These are phyloP conservation scores for Durotheca rogersii DNA, from an alignment of 495 filamentous ascomycete species.

Conservation along the genomic window DNA sequence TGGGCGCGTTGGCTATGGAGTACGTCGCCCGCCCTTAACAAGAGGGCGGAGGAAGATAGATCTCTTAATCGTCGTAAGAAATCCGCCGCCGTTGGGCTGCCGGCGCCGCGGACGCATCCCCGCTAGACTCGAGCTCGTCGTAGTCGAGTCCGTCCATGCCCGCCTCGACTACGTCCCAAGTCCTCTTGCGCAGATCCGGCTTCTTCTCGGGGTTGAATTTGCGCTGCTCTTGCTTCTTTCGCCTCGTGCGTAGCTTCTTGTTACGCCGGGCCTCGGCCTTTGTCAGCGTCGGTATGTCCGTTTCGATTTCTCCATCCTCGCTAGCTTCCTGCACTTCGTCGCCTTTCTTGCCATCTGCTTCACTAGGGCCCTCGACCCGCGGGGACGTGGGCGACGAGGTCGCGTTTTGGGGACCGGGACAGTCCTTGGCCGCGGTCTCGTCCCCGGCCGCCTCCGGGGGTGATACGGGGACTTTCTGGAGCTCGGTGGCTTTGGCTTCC, in stretches of 20 bases:
- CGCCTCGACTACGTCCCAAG: slow-evolving; percentile 57
- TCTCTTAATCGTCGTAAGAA: slow-evolving; percentile 51
- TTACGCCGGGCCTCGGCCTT: slow-evolving; percentile 34
- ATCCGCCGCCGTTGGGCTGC: slow-evolving; percentile 45
- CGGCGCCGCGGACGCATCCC: slow-evolving; percentile 22
- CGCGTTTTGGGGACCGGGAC: slow-evolving; percentile 3
- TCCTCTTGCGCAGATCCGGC: slow-evolving; percentile 57
- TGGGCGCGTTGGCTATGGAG: too few species aligned
- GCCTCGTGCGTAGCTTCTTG: slow-evolving; percentile 24
- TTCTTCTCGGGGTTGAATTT: slow-evolving; percentile 49
- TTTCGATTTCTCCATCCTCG: slow-evolving; percentile 37
- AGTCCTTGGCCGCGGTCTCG: background rate
- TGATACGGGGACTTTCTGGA: slow-evolving; percentile 8
- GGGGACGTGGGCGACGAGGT: background rate
- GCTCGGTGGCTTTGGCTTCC: slow-evolving; percentile 30
- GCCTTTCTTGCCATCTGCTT: slow-evolving; percentile 29
- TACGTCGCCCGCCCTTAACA: background rate
- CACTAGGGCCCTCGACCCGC: slow-evolving; percentile 25
- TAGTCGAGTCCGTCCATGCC: slow-evolving; percentile 55
- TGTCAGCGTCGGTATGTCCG: slow-evolving; percentile 29
- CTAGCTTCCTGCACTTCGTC: slow-evolving; percentile 24
- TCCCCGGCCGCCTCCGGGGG: slow-evolving; percentile 14
- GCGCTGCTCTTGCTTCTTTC: slow-evolving; percentile 40
- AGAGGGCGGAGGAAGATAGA: background rate
- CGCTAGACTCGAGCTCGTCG: slow-evolving; percentile 41